Conservation (phyloP, 495 filamentous ascomycete genomes). For the Hypoxylon crocopeplum region DNA sequence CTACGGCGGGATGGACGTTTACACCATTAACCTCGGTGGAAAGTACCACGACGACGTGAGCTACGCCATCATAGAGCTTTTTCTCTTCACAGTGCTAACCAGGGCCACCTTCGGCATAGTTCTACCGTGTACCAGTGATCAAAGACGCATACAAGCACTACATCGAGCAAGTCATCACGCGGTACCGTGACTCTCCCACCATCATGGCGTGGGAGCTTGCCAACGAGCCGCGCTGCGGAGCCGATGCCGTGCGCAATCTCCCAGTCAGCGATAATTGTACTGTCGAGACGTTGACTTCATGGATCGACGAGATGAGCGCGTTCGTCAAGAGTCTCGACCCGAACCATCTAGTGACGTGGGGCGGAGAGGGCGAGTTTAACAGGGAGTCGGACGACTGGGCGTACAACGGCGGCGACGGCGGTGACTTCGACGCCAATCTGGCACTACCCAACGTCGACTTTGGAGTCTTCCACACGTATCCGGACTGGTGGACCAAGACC, state of each 20-base stretch:
- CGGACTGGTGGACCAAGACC: constrained; percentile 48
- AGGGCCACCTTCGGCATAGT: no score
- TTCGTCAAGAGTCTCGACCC: constrained; percentile 71
- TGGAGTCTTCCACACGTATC: constrained; percentile 70
- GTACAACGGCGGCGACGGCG: constrained; percentile 61
- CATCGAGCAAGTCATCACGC: constrained; percentile 65
- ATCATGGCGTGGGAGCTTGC: constrained; percentile 76
- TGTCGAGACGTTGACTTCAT: constrained; percentile 64
- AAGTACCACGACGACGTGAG: constrained; percentile 29
- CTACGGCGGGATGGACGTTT: constrained; percentile 71
- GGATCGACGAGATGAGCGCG: constrained; percentile 63
- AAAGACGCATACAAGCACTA: constrained; percentile 69
- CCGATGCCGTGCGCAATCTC: constrained; percentile 47
- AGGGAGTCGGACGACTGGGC: constrained; percentile 10
- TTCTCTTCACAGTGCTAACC: no score
- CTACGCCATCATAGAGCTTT: not conserved
- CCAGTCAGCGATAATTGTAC: constrained; percentile 48
- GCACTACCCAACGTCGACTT: constrained; percentile 62
- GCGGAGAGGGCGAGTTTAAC: constrained; percentile 60
- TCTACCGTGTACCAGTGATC: constrained; percentile 62
- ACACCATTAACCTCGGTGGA: constrained; percentile 66
- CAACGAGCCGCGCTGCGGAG: constrained; percentile 74
- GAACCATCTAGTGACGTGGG: constrained; percentile 71
- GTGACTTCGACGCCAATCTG: constrained; percentile 66
- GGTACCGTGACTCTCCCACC: constrained; percentile 62